A percentile compares a stretch with the other conserved stretches of the same genome.
Evolutionary conservation across 768 basidiomycete species (phyloP).

Genomic region (Tulasnella sp.): DNA sequence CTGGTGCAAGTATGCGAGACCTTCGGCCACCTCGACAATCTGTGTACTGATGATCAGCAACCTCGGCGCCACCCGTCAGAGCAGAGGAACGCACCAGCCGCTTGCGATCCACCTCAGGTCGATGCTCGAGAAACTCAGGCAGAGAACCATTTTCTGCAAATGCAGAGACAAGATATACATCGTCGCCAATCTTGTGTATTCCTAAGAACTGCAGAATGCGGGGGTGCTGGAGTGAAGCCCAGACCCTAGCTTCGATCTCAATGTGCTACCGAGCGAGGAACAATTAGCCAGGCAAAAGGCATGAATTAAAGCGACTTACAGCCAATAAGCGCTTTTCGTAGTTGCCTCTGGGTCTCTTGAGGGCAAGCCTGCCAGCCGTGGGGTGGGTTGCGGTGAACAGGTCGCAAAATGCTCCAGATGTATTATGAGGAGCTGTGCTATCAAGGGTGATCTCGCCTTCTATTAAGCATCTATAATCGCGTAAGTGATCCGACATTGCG

Average conservation of each 20-base stretch:
- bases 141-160: neutral
- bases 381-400: too few species aligned
- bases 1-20: neutral
- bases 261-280: neutral
- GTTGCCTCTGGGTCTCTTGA: too few species aligned
- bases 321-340: too few species aligned
- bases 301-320: too few species aligned
- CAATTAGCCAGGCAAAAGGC: too few species aligned
- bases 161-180: neutral
- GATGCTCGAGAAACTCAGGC: neutral
- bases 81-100: neutral
- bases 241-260: neutral
- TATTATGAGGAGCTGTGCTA: too few species aligned
- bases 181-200: neutral
- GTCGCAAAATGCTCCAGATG: too few species aligned
- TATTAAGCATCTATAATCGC: too few species aligned
- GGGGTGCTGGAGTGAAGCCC: neutral
- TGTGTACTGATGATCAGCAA: neutral
- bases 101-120: neutral
- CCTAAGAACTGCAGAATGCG: neutral
- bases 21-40: neutral
- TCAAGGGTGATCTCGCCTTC: too few species aligned
- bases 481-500: too few species aligned
- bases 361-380: too few species aligned
- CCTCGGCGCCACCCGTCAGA: neutral